phyloP scores from a whole-genome alignment of 345 rosid genomes.

The Syzygium jambos region DNA sequence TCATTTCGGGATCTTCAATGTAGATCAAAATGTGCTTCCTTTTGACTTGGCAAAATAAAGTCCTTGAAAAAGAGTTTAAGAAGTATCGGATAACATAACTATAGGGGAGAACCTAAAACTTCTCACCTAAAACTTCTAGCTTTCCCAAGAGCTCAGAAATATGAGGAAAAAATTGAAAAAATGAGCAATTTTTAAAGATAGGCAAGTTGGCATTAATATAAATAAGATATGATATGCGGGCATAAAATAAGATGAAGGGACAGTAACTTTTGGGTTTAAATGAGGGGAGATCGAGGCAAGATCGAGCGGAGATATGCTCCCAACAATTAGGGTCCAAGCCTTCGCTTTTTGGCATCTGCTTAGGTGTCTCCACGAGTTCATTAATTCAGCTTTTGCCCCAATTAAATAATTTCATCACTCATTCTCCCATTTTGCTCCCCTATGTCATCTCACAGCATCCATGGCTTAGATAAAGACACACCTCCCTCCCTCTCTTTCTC shows the following conservation, averaged over 20 bases:
- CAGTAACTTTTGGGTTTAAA: conserved; percentile 19
- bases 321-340: conserved; percentile 5
- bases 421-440: not conserved
- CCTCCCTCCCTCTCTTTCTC: not conserved
- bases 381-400: not conserved
- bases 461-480: not conserved
- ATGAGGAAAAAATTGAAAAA: not conserved
- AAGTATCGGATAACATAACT: no score
- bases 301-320: conserved; percentile 31
- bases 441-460: not conserved
- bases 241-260: not conserved
- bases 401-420: not conserved
- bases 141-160: not conserved
- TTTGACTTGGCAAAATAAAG: no score
- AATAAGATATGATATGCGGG: not conserved
- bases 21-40: no score
- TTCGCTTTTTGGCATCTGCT: not conserved
- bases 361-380: not conserved
- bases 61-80: no score
- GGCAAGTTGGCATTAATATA: not conserved
- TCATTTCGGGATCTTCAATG: no score
- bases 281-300: conserved; percentile 33
- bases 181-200: not conserved
- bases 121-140: no score
- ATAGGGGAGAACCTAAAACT: no score